A percentile compares a stretch with the other conserved stretches of the same genome.
Conservation (phyloP, 2,329 filamentous ascomycete genomes). For the Blumeriella jaapii region DNA sequence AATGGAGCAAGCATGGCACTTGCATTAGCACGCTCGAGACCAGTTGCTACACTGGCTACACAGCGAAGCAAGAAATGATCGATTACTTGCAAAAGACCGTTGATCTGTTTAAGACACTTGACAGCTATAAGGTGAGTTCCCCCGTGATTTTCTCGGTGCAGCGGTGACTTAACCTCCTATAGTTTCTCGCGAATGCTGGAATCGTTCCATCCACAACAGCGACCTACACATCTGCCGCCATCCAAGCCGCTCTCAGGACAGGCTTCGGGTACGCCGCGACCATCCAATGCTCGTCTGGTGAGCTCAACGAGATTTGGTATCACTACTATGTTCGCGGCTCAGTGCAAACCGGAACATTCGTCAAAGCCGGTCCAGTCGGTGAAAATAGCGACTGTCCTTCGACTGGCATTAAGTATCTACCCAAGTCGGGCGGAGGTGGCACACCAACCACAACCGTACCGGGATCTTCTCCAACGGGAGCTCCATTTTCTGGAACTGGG, state of each 20-base stretch:
- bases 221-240: slow-evolving; percentile 34
- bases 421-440: slow-evolving; percentile 29
- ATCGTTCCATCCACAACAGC: slow-evolving; percentile 37
- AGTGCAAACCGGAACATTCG: slow-evolving; percentile 37
- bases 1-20: slow-evolving; percentile 65
- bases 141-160: not conserved
- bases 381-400: slow-evolving; percentile 37
- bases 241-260: slow-evolving; percentile 32
- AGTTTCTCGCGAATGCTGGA: slow-evolving; percentile 48
- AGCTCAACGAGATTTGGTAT: slow-evolving; percentile 42
- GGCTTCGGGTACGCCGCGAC: slow-evolving; percentile 35
- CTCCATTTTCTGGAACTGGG: slow-evolving; percentile 40
- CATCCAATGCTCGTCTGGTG: slow-evolving; percentile 33
- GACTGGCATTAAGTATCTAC: slow-evolving; percentile 44
- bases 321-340: slow-evolving; percentile 41
- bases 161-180: too few relatives aligned
- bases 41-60: slow-evolving; percentile 50
- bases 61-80: slow-evolving; percentile 49
- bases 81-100: slow-evolving; percentile 60
- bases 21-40: slow-evolving; percentile 60
- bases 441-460: slow-evolving; percentile 10
- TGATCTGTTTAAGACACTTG: slow-evolving; percentile 52
- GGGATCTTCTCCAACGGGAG: slow-evolving; percentile 33
- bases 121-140: slow-evolving; percentile 44
- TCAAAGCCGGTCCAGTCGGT: slow-evolving; percentile 26